Conservation (phyloP, 148 eudicot genomes). For the Camellia granthamiana region DNA sequence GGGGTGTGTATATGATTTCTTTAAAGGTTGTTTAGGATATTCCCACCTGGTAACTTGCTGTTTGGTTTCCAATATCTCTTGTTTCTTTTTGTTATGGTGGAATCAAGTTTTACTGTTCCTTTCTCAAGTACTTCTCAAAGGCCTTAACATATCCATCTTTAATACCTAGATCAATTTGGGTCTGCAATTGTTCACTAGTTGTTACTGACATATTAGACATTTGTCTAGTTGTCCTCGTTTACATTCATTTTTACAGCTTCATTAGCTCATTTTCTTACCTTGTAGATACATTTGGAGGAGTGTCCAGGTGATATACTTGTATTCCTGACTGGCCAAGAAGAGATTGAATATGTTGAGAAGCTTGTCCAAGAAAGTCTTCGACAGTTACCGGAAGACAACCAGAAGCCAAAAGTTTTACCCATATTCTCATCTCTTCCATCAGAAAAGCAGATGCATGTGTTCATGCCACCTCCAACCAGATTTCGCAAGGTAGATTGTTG, state of each 20-base stretch:
- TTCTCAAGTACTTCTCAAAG: not conserved
- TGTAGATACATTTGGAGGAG: constrained; percentile 82
- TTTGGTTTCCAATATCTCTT: not conserved
- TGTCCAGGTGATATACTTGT: constrained; percentile 92
- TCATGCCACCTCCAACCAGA: constrained; percentile 68
- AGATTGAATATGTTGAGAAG: constrained; percentile 89
- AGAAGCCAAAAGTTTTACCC: constrained; percentile 49
- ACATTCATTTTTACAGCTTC: not conserved
- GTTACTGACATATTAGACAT: not conserved
- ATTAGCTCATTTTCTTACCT: constrained; percentile 16
- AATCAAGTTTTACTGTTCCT: not conserved
- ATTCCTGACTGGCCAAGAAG: constrained; percentile 98
- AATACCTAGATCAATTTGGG: constrained; percentile 1
- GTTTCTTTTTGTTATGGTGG: not conserved
- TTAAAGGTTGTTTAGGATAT: not conserved
- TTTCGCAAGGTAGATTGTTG: constrained; percentile 66
- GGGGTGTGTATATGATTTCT: not conserved
- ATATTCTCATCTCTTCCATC: constrained; percentile 92
- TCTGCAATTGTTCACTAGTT: not conserved
- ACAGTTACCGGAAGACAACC: constrained; percentile 61
- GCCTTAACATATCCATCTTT: not conserved
- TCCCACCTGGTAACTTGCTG: not conserved
- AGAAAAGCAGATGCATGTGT: constrained; percentile 91
- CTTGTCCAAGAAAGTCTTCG: constrained; percentile 62
- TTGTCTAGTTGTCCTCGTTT: not conserved